Evolutionary conservation across 2,329 filamentous ascomycete genomes (phyloP), one percentile per base, ranked within the genome.

Genomic region (Thelonectria olida): DNA sequence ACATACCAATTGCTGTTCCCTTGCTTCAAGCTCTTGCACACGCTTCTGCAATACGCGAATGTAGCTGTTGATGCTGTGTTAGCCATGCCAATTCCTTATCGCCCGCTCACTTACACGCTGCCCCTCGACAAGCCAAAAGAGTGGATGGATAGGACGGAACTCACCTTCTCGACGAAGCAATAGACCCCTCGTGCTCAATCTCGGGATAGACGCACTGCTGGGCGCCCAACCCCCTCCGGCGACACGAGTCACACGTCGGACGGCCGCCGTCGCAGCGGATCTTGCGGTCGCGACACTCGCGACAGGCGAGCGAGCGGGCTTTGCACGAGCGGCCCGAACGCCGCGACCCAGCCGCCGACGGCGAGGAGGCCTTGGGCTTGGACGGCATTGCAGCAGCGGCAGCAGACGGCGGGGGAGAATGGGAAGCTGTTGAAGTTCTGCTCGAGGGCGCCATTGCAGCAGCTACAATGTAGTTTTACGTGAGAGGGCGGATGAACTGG

Each of bases 281-380:
- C 64, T 72, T 72, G 62, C 70, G 70, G 55, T 72, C 70, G 58
- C 70, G 70, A 69, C 70, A 72, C 48, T 72, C 70, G 47, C 70
- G 64, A 45, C 70, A 72, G 7, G 70, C 70, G 23, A 72, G 55
- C 28, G 70, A 72, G 53, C 70, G 65, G 54, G 70, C 70, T 44
- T 72, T 72, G 52, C 68, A 67, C 19, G 70, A 56, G 49, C 70
- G 70, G 62, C 64, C 66, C 53, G 70, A 58, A 28, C 58, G 62
- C 52, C 62, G 62, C 49, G 54, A 41, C 39, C 50, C 34, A 17
- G 67, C 54, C 42, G 67, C 65, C 58, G 68, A 51, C n/a, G 57
- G 23, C 22, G 51, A 23, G 25, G 49, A 53, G 5, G 50, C 7
- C 23, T 59, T 54, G 17, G 50, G 22, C 23, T 54, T 60, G 36